A percentile compares a stretch with the other conserved stretches of the same genome.
Evolutionary conservation across 1,284 basidiomycete species (phyloP).

Genomic region (Papiliotrema terrestris): DNA sequence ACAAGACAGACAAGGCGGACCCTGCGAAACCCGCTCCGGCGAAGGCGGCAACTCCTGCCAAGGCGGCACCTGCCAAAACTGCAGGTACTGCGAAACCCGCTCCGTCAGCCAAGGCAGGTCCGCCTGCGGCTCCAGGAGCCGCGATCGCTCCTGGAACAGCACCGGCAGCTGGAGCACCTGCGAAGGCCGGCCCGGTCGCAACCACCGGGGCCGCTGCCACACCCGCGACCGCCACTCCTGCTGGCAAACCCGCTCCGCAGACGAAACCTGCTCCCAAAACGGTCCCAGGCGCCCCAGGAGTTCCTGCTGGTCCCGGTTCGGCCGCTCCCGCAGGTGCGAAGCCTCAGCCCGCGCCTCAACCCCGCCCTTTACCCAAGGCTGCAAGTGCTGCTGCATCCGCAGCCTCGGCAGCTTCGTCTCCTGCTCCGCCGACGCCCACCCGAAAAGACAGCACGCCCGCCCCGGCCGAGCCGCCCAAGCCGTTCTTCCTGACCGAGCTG

Average conservation of each 20-base stretch:
- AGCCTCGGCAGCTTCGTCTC: constrained; percentile 11
- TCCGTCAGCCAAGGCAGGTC: not conserved
- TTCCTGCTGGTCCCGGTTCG: not conserved
- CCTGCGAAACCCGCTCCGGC: constrained; percentile 5
- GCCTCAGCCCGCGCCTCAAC: not conserved
- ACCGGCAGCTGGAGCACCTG: too few relatives aligned
- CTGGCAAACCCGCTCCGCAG: not conserved
- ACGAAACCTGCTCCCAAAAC: not conserved
- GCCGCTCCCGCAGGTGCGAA: not conserved
- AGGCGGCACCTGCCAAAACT: not conserved
- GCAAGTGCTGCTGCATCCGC: constrained; percentile 15
- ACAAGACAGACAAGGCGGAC: constrained; percentile 19
- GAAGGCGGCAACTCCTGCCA: constrained; percentile 7
- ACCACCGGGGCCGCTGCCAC: too few relatives aligned
- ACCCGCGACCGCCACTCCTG: not conserved
- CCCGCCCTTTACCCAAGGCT: not conserved
- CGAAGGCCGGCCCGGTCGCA: too few relatives aligned
- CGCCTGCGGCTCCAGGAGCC: too few relatives aligned
- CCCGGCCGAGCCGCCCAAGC: constrained; percentile 27
- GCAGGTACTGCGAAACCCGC: not conserved
- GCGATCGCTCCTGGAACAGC: too few relatives aligned
- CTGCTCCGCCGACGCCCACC: constrained; percentile 5
- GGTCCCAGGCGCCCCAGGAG: too few relatives aligned
- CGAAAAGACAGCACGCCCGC: constrained; percentile 7
- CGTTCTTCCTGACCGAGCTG: constrained; percentile 43